Evolutionary conservation across 208 protist genomes (phyloP).

Genomic region (Trypanosoma platydactyli): DNA sequence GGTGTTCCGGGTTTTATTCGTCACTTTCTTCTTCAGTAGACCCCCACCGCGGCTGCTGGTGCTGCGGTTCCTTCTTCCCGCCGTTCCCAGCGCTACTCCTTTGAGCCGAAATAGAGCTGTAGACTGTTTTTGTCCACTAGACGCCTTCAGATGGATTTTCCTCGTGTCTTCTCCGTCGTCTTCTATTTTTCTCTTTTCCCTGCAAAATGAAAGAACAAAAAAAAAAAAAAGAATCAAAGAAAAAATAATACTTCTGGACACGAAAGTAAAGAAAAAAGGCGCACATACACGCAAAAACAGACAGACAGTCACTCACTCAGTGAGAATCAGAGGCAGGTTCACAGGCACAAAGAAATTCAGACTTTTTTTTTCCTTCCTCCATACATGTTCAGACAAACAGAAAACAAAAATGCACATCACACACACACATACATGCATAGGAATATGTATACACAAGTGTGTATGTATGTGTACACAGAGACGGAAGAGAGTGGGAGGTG

Average conservation of each 20-base stretch:
- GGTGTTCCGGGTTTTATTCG: background rate
- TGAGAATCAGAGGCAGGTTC: background rate
- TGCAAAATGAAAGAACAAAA: slow-evolving; percentile 9
- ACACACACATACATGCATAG: background rate
- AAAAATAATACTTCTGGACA: slow-evolving; percentile 17
- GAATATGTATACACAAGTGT: slow-evolving; percentile 5
- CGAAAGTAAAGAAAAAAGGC: slow-evolving; percentile 6
- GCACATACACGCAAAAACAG: background rate
- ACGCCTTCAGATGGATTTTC: background rate
- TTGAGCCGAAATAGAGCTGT: too few relatives aligned
- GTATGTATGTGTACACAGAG: background rate
- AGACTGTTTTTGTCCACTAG: too few relatives aligned
- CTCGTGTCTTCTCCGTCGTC: background rate
- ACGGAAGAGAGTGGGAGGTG: background rate
- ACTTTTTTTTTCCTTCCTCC: too few relatives aligned
- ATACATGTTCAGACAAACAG: background rate
- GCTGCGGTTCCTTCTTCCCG: background rate
- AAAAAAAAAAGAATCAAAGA: slow-evolving; percentile 18
- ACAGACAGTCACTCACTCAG: background rate
- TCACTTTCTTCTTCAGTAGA: slow-evolving; percentile 13
- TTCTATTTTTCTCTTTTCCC: background rate
- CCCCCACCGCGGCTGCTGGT: too few relatives aligned
- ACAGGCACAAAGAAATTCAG: background rate
- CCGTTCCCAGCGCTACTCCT: background rate
- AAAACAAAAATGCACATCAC: background rate